A percentile compares a stretch with the other conserved stretches of the same genome.
Evolutionary conservation across 495 filamentous ascomycete species (phyloP).

Genomic region (Penicillium ucsense): DNA sequence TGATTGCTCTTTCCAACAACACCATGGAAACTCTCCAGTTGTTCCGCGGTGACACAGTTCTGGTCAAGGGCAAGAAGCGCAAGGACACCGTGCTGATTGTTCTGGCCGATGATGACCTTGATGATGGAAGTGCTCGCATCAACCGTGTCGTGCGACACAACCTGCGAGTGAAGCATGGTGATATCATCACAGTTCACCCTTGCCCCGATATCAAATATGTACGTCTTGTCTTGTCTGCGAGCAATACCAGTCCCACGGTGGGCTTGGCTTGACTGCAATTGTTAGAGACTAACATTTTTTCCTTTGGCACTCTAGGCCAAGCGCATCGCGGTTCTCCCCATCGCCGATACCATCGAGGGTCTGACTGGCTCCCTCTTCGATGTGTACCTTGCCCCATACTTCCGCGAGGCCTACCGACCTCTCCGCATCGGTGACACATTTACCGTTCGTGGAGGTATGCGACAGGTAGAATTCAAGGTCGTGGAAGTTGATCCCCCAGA

Average conservation of each 20-base stretch:
- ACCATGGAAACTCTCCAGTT: slow-evolving; percentile 98
- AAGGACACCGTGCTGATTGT: slow-evolving; percentile 98
- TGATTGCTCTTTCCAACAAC: slow-evolving; percentile 95
- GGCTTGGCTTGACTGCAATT: neutral
- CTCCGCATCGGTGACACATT: slow-evolving; percentile 95
- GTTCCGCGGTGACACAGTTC: slow-evolving; percentile 94
- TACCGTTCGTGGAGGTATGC: slow-evolving; percentile 94
- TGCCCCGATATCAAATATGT: slow-evolving; percentile 99
- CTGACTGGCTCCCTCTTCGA: slow-evolving; percentile 96
- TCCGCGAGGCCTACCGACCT: slow-evolving; percentile 96
- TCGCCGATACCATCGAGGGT: slow-evolving; percentile 96
- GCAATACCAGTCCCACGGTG: no score
- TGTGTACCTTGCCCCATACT: slow-evolving; percentile 98
- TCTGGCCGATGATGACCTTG: slow-evolving; percentile 91
- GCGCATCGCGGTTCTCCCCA: slow-evolving; percentile 96
- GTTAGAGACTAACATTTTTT: slow-evolving; percentile 5
- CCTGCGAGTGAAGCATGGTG: slow-evolving; percentile 94
- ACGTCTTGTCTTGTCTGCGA: slow-evolving; percentile 23
- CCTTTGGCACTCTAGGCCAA: slow-evolving; percentile 57
- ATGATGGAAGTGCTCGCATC: slow-evolving; percentile 91
- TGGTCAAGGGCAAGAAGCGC: slow-evolving; percentile 98
- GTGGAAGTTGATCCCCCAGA: slow-evolving; percentile 97
- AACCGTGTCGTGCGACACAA: slow-evolving; percentile 98
- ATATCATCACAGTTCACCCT: slow-evolving; percentile 93
- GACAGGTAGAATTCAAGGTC: slow-evolving; percentile 98